Conservation (phyloP, 2,329 filamentous ascomycete genomes). For the Penicillium sp. region DNA sequence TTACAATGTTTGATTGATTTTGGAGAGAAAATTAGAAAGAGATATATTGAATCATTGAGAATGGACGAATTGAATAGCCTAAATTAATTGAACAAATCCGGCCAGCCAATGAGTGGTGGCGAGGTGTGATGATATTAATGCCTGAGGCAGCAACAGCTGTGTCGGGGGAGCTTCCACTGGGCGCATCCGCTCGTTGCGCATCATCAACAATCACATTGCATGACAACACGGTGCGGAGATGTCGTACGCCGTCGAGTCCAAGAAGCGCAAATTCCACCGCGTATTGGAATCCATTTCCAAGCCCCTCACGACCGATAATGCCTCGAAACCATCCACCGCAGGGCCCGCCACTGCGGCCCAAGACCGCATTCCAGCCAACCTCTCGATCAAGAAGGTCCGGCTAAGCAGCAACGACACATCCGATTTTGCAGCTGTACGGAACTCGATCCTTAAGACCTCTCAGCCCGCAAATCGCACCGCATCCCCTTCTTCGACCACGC, state of each 20-base stretch:
- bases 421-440: conserved; percentile 32
- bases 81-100: no score
- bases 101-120: neutral
- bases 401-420: conserved; percentile 33
- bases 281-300: conserved; percentile 53
- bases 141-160: conserved; percentile 34
- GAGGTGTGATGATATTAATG: conserved; percentile 14
- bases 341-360: conserved; percentile 30
- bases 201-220: conserved; percentile 16
- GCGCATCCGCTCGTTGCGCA: conserved; percentile 17
- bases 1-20: neutral
- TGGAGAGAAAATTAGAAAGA: neutral
- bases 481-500: conserved; percentile 41
- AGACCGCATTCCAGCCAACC: conserved; percentile 35
- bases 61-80: neutral
- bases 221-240: conserved; percentile 33
- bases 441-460: conserved; percentile 35
- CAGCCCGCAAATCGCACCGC: conserved; percentile 39
- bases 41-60: neutral
- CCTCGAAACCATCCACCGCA: conserved; percentile 29
- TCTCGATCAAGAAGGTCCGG: conserved; percentile 46
- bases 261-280: conserved; percentile 56
- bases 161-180: conserved; percentile 21
- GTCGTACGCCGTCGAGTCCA: conserved; percentile 54
- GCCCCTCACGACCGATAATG: conserved; percentile 32